These are phyloP conservation scores for Madurella fahalii DNA, from an alignment of 2,329 filamentous ascomycete genomes.

Conservation along the genomic window DNA sequence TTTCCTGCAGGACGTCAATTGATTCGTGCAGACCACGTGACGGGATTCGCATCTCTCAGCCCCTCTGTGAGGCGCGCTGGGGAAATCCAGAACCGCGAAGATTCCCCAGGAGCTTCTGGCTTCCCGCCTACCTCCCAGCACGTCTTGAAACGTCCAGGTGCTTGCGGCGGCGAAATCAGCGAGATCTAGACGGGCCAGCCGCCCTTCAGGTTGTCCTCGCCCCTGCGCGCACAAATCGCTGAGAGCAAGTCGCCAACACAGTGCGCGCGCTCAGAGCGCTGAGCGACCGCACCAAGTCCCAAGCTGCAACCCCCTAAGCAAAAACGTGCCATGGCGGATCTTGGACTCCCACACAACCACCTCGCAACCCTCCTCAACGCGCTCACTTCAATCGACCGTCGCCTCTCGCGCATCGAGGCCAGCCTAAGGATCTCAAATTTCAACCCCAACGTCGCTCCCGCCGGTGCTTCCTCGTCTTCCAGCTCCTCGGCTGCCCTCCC, in stretches of 20 bases:
- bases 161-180: neutral
- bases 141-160: neutral
- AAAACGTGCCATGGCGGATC: conserved; percentile 18
- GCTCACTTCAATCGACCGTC: conserved; percentile 30
- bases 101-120: neutral
- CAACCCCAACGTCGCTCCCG: neutral
- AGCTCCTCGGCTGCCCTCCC: conserved; percentile 4
- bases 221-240: too few relatives aligned
- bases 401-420: conserved; percentile 29
- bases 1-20: conserved; percentile 22
- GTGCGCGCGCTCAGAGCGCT: neutral
- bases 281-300: neutral
- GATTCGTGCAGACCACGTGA: conserved; percentile 29
- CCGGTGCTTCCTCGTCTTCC: conserved; percentile 3
- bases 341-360: conserved; percentile 19
- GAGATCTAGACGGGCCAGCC: neutral
- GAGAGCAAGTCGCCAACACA: neutral
- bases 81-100: neutral
- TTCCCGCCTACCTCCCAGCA: neutral
- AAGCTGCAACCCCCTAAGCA: neutral
- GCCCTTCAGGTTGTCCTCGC: too few relatives aligned
- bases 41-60: conserved; percentile 14
- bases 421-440: conserved; percentile 18
- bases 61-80: conserved; percentile 3
- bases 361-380: conserved; percentile 27